A percentile compares a stretch with the other conserved stretches of the same genome.
phyloP scores from a whole-genome alignment of 2,329 filamentous ascomycete genomes.

The Trichoderma citrinoviride region DNA sequence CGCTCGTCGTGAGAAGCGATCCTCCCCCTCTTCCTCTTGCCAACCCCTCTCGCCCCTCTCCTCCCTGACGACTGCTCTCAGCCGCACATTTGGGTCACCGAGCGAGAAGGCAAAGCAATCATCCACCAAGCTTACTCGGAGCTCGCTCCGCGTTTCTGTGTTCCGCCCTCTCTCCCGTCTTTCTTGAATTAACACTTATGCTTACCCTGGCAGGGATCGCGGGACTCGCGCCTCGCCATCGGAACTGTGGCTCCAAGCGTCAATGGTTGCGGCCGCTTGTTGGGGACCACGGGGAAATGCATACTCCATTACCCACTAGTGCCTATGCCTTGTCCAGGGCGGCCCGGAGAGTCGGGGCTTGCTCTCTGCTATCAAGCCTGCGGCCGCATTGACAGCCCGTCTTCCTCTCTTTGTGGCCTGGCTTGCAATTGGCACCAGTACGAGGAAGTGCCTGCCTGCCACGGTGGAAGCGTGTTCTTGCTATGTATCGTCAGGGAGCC shows the following conservation, averaged over 20 bases:
- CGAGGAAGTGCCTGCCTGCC: neutral
- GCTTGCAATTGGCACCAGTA: neutral
- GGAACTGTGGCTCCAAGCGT: neutral
- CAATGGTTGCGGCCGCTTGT: neutral
- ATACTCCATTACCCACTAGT: neutral
- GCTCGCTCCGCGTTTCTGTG: neutral
- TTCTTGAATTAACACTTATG: neutral
- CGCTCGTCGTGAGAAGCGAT: neutral
- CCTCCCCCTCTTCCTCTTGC: neutral
- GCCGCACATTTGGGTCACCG: neutral
- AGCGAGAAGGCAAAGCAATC: neutral
- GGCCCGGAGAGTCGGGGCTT: no score
- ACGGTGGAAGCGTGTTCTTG: neutral
- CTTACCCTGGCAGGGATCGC: neutral
- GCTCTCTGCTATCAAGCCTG: neutral
- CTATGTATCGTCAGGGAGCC: neutral
- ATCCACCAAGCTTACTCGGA: neutral
- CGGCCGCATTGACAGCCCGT: conserved; percentile 1
- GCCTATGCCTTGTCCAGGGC: no score
- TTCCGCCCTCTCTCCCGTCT: neutral
- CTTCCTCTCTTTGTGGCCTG: neutral
- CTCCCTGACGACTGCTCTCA: neutral
- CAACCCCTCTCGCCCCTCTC: neutral
- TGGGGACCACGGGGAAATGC: neutral
- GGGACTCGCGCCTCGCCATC: neutral